Evolutionary conservation across 1,284 basidiomycete genomes (phyloP), one percentile per base, ranked within the genome.

Genomic region (Gomphus sp.): DNA sequence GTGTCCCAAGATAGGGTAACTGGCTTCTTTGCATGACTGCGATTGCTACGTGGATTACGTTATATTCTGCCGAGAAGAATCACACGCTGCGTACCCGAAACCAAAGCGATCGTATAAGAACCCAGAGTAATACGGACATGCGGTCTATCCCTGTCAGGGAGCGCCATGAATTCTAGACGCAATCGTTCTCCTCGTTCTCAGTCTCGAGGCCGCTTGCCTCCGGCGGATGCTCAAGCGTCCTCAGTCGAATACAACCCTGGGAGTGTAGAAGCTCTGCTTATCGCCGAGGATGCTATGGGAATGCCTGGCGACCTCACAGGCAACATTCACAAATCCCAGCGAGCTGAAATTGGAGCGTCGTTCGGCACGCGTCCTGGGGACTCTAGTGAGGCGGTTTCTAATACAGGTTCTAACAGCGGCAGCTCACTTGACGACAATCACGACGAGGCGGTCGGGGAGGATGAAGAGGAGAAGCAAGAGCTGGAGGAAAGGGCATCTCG

Each of bases 401-500:
- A 25, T 10, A 22, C 18, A 9, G 44, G 22, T 10, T 10, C 44
- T 25, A 47, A 22, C 18, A 44, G 4, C 43, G 44, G n/a, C 44
- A 10, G 10, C 44, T 25, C 44, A 7, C 44, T 25, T 25, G 18
- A 22, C 7, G 22, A 47, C 18, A 47, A 28, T 25, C 44, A 7
- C 25, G 44, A 45, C 22, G 68, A 69, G 49, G 60, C 57, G 18
- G 65, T 61, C 16, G 66, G 67, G 16, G 67, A 67, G 31, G 65
- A 61, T 22, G 68, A 70, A 28, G 43, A 64, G 60, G 65, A 66
- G 58, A 66, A 68, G 66, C 64, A 66, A n/a, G 72, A 74, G 60
- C 59, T 67, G 48, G 58, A 63, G 10, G 64, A 59, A 9, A 65
- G 69, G 62, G 64, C 63, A 58, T 65, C 50, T 34, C 71, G 76